These are phyloP conservation scores for Phyllachora maydis DNA, from an alignment of 2,329 filamentous ascomycete genomes.

Conservation along the genomic window DNA sequence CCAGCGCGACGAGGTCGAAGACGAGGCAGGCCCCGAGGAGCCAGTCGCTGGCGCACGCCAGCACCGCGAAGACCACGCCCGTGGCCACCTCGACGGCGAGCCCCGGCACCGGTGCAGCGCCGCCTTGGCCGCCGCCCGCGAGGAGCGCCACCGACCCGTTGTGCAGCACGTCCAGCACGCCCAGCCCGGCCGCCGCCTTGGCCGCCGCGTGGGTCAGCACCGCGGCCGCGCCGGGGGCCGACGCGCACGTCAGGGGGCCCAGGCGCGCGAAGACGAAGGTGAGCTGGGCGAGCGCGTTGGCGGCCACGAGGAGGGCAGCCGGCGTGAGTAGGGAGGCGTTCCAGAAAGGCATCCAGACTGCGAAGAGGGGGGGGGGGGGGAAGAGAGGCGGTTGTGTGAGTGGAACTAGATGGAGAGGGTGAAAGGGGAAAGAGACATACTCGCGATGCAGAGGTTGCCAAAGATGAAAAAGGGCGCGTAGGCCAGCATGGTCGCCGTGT, in stretches of 20 bases:
- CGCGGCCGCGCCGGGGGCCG: constrained; percentile 24
- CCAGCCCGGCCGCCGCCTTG: constrained; percentile 39
- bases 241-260: constrained; percentile 23
- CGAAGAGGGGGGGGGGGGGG: background rate
- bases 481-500: constrained; percentile 25
- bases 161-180: constrained; percentile 35
- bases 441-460: constrained; percentile 37
- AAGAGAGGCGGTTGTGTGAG: too few species aligned
- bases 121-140: constrained; percentile 19
- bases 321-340: constrained; percentile 26
- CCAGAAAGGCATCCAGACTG: constrained; percentile 40
- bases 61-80: constrained; percentile 26
- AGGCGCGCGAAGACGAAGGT: constrained; percentile 28
- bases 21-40: constrained; percentile 37
- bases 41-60: constrained; percentile 31
- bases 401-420: too few species aligned
- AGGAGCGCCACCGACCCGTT: constrained; percentile 35
- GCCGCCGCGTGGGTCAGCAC: constrained; percentile 34
- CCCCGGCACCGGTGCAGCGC: too few species aligned
- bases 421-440: too few species aligned
- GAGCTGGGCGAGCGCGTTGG: constrained; percentile 33
- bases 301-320: constrained; percentile 31
- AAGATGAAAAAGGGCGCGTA: constrained; percentile 33
- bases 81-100: constrained; percentile 27
- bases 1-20: constrained; percentile 33